phyloP scores from a whole-genome alignment of 306 rosid species.

The Citrullus amarus region DNA sequence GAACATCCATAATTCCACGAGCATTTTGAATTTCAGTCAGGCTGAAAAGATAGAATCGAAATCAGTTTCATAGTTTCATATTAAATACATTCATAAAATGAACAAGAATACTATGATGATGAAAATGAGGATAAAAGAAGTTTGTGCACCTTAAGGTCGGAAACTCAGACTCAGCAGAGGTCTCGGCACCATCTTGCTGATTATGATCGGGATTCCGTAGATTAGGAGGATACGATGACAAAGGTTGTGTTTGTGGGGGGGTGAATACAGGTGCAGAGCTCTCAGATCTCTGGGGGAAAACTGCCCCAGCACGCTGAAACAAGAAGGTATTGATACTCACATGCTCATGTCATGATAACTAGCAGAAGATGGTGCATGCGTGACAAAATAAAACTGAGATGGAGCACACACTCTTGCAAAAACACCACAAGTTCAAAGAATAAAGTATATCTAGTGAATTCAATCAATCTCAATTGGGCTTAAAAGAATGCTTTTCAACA shows the following conservation, averaged over 20 bases:
- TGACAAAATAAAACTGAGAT: neutral
- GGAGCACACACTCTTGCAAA: neutral
- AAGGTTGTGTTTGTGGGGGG: slow-evolving; percentile 84
- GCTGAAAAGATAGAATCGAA: slow-evolving; percentile 29
- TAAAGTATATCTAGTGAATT: neutral
- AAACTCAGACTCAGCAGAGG: slow-evolving; percentile 69
- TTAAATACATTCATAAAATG: neutral
- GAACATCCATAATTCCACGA: slow-evolving; percentile 91
- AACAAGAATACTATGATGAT: neutral
- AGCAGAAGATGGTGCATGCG: neutral
- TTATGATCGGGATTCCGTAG: slow-evolving; percentile 31
- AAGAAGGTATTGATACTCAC: slow-evolving; percentile 6
- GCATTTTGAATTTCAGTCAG: slow-evolving; percentile 94
- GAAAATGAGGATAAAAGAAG: slow-evolving; percentile 14
- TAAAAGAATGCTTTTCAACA: neutral
- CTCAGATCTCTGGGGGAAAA: slow-evolving; percentile 79
- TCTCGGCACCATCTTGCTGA: slow-evolving; percentile 46
- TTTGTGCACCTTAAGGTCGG: slow-evolving; percentile 68
- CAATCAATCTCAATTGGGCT: neutral
- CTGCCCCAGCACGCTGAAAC: slow-evolving; percentile 86
- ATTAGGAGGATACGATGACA: slow-evolving; percentile 68
- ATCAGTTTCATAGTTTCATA: neutral
- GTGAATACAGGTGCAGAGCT: slow-evolving; percentile 77
- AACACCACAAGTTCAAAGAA: neutral
- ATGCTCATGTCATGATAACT: neutral